A percentile compares a stretch with the other conserved stretches of the same genome.
phyloP scores from a whole-genome alignment of 2,329 filamentous ascomycete species.

The Zasmidium angulare region DNA sequence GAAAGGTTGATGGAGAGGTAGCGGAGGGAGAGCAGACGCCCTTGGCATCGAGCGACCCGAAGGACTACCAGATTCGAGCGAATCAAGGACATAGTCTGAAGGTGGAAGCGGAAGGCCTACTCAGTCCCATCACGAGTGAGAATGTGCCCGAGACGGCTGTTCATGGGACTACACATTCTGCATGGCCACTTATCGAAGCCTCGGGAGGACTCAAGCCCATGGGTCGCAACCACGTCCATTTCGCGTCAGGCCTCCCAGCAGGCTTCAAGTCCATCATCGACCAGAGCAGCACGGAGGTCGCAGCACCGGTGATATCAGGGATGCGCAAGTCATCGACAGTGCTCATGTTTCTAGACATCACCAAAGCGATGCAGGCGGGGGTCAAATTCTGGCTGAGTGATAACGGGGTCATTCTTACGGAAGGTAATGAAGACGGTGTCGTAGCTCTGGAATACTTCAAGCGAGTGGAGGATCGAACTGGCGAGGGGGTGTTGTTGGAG shows the following conservation, averaged over 20 bases:
- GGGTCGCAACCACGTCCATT: slow-evolving; percentile 86
- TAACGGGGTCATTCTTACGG: slow-evolving; percentile 48
- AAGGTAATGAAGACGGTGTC: slow-evolving; percentile 57
- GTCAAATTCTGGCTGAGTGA: slow-evolving; percentile 59
- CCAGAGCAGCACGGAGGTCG: slow-evolving; percentile 10
- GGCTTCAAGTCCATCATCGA: slow-evolving; percentile 42
- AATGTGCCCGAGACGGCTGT: slow-evolving; percentile 56
- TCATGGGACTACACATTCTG: slow-evolving; percentile 84
- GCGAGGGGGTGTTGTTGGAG: slow-evolving; percentile 66
- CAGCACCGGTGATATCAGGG: slow-evolving; percentile 60
- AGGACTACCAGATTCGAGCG: slow-evolving; percentile 83
- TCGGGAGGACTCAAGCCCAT: slow-evolving; percentile 77
- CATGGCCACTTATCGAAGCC: slow-evolving; percentile 73
- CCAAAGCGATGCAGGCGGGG: slow-evolving; percentile 73
- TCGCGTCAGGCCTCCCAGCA: slow-evolving; percentile 69
- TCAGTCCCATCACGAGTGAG: slow-evolving; percentile 61
- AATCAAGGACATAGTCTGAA: slow-evolving; percentile 92
- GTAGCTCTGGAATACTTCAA: slow-evolving; percentile 69
- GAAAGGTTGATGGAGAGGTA: slow-evolving; percentile 31
- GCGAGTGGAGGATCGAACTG: slow-evolving; percentile 64
- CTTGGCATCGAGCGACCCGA: slow-evolving; percentile 47
- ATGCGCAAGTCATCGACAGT: slow-evolving; percentile 57
- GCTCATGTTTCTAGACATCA: slow-evolving; percentile 77
- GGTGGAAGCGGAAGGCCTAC: slow-evolving; percentile 67
- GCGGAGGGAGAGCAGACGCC: slow-evolving; percentile 27